Percentiles rank a stretch among this genome's conserved stretches.
Conservation (phyloP, 306 rosid species). For the Herpetospermum pedunculosum region DNA sequence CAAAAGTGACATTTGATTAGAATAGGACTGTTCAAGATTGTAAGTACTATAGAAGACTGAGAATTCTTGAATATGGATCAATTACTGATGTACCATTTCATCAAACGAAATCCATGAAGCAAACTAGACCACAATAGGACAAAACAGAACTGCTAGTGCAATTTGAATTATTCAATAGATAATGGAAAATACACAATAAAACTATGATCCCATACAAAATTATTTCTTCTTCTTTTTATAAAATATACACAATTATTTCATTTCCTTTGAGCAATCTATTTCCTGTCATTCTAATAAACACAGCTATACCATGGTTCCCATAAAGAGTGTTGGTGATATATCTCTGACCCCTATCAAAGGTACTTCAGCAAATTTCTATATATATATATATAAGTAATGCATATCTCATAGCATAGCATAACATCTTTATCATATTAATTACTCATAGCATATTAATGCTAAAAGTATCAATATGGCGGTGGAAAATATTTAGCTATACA, state of each 20-base stretch:
- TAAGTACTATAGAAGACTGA: neutral
- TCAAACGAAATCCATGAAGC: neutral
- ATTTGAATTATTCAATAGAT: neutral
- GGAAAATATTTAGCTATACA: neutral
- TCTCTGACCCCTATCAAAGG: neutral
- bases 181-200: constrained; percentile 1
- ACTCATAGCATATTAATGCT: neutral
- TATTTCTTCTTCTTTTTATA: no score
- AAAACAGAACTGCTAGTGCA: neutral
- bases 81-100: neutral
- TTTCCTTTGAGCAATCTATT: neutral
- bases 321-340: neutral
- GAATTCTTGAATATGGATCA: neutral
- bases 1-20: constrained; percentile 19
- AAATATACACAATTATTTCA: neutral
- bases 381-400: neutral
- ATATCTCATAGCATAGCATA: neutral
- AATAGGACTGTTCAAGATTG: neutral
- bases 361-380: neutral
- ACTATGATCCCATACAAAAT: neutral
- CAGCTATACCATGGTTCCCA: neutral
- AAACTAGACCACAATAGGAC: neutral
- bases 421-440: neutral
- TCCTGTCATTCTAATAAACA: neutral
- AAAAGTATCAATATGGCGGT: neutral